Evolutionary conservation across 2,329 filamentous ascomycete species (phyloP), one percentile per base, ranked within the genome.

Genomic region (Metarhizium album): DNA sequence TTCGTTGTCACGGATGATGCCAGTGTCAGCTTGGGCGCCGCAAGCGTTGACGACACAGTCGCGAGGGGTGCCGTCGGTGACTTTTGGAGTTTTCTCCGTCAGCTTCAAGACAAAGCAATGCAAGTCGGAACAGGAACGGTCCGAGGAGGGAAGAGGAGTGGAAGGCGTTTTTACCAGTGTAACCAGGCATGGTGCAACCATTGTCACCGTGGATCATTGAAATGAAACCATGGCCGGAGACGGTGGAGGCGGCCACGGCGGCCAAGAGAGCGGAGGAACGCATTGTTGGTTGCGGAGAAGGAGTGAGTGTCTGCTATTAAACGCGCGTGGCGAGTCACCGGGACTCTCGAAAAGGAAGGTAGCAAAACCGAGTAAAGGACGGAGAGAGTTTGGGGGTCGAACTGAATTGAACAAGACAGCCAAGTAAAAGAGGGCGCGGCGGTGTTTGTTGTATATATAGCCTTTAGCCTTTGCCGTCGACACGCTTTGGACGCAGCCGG

Each of bases 21-120:
- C 74, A 20, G 83, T 85, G 60, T 86, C 82, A 51, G 75, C 79
- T 63, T 85, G 76, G n/a, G 81, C 75, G 51, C 82, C 82, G 61
- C 80, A 85, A 43, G 63, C 56, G 57, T 81, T 79, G 58, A 70
- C 70, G 47, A 76, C 71, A 64, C 81, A 85, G 67, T 86, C 79
- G 61, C 82, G 80, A 46, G 81, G 82, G 53, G 82, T 84, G 58
- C 80, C 82, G 54, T 85, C 81, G 46, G 71, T 70, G 56, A 84
- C 78, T 73, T 22, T 16, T 4, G 11, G 33, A 35, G 33, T 35
- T 13, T 13, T 14, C 13, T 16, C 29, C 11, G 33, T 35, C 14
- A 35, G 33, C 16, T 16, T n/a, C n/a, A n/a, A n/a, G n/a, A n/a
- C n/a, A n/a, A n/a, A n/a, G n/a, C n/a, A n/a, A n/a, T n/a, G n/a